Evolutionary conservation across 805 yeast genomes (phyloP).

Genomic region (Zygoascus ofunaensis): DNA sequence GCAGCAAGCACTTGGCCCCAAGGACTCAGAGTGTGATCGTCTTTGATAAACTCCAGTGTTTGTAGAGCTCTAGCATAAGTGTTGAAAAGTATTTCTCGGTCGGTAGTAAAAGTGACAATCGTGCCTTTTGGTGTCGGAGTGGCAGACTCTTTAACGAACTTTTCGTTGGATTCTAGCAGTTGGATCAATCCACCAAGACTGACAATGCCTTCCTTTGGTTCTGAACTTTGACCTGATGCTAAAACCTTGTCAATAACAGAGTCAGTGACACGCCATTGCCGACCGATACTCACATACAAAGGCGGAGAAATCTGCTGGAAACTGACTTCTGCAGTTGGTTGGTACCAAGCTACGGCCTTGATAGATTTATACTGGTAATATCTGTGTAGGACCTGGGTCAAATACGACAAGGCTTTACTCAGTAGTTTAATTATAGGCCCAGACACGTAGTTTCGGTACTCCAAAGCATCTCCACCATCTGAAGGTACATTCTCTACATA

Average conservation of each 20-base stretch:
- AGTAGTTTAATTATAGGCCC: conserved; percentile 36
- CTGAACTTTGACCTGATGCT: conserved; percentile 20
- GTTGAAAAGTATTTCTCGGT: conserved; percentile 49
- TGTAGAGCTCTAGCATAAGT: conserved; percentile 45
- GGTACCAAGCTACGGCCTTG: conserved; percentile 46
- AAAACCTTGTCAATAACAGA: not conserved
- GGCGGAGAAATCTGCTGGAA: conserved; percentile 24
- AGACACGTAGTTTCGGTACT: conserved; percentile 44
- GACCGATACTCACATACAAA: conserved; percentile 4
- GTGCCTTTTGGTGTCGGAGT: conserved; percentile 5
- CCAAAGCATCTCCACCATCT: conserved; percentile 50
- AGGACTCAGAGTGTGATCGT: conserved; percentile 35
- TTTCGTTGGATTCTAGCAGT: not conserved
- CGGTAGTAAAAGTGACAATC: conserved; percentile 31
- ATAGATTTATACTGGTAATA: conserved; percentile 73
- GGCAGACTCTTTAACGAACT: not conserved
- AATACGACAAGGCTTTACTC: conserved; percentile 53
- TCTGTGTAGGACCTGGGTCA: conserved; percentile 68
- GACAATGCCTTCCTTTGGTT: not conserved
- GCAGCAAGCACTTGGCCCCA: conserved; percentile 44
- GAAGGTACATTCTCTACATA: conserved; percentile 56
- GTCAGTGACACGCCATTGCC: conserved; percentile 1
- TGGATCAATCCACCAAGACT: not conserved
- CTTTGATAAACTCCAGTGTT: conserved; percentile 39
- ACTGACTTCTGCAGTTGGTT: conserved; percentile 27